Percentiles rank a stretch among this genome's conserved stretches.
Evolutionary conservation across 2,329 filamentous ascomycete species (phyloP).

Genomic region (Claviceps humidiphila): DNA sequence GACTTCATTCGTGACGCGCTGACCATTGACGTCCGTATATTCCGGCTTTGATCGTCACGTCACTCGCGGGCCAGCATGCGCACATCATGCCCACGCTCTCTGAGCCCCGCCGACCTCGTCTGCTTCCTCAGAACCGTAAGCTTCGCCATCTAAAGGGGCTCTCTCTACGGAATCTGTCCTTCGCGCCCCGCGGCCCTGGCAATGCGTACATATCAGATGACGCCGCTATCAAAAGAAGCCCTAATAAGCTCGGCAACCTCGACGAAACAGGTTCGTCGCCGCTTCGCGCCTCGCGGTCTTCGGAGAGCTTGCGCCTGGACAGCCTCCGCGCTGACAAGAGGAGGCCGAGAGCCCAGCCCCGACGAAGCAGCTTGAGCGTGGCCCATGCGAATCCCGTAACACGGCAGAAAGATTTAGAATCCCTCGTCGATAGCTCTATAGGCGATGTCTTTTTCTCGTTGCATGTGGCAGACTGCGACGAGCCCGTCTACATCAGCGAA

Average conservation of each 20-base stretch:
- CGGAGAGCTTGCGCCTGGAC: constrained; percentile 10
- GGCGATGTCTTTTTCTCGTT: constrained; percentile 85
- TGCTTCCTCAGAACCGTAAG: constrained; percentile 66
- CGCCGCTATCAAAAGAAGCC: constrained; percentile 55
- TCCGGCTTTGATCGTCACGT: not conserved
- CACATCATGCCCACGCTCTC: constrained; percentile 22
- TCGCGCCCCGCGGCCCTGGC: constrained; percentile 38
- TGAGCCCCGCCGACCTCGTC: constrained; percentile 32
- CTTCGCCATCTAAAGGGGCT: constrained; percentile 79
- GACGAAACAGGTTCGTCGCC: constrained; percentile 25
- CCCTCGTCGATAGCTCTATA: constrained; percentile 55
- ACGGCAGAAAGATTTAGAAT: constrained; percentile 64
- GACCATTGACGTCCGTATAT: not conserved
- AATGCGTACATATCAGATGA: constrained; percentile 60
- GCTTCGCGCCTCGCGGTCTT: constrained; percentile 42
- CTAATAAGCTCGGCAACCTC: constrained; percentile 48
- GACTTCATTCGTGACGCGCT: not conserved
- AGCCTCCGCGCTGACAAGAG: constrained; percentile 4
- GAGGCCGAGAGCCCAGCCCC: constrained; percentile 15
- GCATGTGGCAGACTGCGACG: constrained; percentile 50
- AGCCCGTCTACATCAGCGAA: constrained; percentile 87
- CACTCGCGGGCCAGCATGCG: constrained; percentile 7
- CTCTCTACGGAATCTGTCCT: constrained; percentile 72
- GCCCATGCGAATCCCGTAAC: constrained; percentile 30
- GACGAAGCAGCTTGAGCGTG: constrained; percentile 37